Percentiles rank a stretch among this genome's conserved stretches.
Evolutionary conservation across 2,329 filamentous ascomycete genomes (phyloP).

Genomic region (Colletotrichum scovillei): DNA sequence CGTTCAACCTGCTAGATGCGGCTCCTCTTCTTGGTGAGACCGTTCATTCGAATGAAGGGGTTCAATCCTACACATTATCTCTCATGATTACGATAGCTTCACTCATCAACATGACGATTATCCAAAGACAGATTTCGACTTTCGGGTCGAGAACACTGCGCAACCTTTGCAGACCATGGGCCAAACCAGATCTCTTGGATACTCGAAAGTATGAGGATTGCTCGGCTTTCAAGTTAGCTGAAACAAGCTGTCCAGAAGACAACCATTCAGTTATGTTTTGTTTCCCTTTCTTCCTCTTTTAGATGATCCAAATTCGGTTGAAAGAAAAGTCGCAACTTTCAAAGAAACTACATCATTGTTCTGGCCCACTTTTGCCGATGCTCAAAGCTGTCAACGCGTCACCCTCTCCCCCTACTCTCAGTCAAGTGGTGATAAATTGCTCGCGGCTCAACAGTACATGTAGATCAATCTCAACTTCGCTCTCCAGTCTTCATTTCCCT

Average conservation of each 20-base stretch:
- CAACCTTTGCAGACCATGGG: no score
- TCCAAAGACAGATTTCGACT: no score
- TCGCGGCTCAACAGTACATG: neutral
- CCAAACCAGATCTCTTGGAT: no score
- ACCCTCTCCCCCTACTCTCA: neutral
- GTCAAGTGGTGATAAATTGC: neutral
- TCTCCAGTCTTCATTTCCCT: neutral
- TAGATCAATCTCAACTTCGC: neutral
- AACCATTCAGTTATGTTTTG: neutral
- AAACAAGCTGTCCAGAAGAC: no score
- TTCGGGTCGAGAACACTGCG: no score
- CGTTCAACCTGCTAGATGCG: accelerated
- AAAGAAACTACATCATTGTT: neutral
- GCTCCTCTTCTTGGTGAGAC: no score
- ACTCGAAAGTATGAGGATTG: no score
- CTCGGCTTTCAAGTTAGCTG: no score
- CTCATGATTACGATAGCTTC: no score
- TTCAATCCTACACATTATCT: no score
- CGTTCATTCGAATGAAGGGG: no score
- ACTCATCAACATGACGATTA: no score
- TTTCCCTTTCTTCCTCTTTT: neutral
- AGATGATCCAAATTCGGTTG: neutral
- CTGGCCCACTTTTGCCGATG: accelerated
- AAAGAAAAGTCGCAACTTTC: neutral
- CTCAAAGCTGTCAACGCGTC: neutral